phyloP scores from a whole-genome alignment of 2,329 filamentous ascomycete genomes.

The Aspergillus sp. region DNA sequence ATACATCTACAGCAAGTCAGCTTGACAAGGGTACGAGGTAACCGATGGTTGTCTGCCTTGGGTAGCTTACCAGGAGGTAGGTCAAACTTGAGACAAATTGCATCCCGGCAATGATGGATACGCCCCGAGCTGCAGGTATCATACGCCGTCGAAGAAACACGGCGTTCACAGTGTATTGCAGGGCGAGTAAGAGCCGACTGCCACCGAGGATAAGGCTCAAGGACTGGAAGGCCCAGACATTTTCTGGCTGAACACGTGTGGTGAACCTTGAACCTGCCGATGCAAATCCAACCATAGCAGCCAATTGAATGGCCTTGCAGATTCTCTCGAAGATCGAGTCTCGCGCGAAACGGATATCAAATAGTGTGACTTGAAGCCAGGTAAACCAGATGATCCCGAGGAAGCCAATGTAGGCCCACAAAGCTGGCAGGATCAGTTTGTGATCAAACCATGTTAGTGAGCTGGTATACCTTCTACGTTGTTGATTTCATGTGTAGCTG shows the following conservation, averaged over 20 bases:
- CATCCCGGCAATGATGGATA: constrained; percentile 32
- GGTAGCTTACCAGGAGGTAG: constrained; percentile 31
- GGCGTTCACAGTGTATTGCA: constrained; percentile 55
- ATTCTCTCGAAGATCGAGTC: constrained; percentile 66
- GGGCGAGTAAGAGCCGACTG: constrained; percentile 55
- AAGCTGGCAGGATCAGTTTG: constrained; percentile 31
- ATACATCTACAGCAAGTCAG: constrained; percentile 33
- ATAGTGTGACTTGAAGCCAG: constrained; percentile 66
- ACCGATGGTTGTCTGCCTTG: background rate
- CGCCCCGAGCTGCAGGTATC: constrained; percentile 28
- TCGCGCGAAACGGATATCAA: constrained; percentile 66
- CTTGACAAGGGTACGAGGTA: background rate
- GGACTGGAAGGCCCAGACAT: constrained; percentile 48
- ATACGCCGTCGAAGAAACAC: constrained; percentile 31
- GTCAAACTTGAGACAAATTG: constrained; percentile 31
- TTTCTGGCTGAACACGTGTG: constrained; percentile 41
- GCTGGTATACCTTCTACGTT: constrained; percentile 42
- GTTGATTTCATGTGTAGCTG: constrained; percentile 57
- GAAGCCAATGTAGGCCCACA: constrained; percentile 55
- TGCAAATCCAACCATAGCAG: constrained; percentile 66
- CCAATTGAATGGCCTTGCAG: constrained; percentile 62
- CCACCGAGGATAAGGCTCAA: constrained; percentile 50
- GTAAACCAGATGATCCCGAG: constrained; percentile 66
- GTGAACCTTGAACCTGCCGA: constrained; percentile 56
- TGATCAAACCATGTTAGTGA: background rate